Evolutionary conservation across 2,329 filamentous ascomycete species (phyloP), one percentile per base, ranked within the genome.

Genomic region (Fusarium sp.): DNA sequence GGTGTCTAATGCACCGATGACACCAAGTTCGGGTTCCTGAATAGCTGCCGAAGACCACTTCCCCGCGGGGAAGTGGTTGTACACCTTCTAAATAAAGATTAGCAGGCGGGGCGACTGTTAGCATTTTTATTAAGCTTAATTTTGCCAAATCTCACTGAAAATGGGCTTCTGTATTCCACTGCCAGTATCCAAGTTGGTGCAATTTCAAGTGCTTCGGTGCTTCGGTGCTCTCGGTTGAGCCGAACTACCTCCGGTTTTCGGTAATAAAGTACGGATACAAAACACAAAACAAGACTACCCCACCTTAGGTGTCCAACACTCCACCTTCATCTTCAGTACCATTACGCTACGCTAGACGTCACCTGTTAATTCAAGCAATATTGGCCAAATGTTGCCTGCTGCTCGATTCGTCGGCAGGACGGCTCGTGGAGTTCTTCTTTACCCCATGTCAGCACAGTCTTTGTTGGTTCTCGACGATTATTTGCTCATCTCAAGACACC

Each of bases 61-160:
- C 58, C 57, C 57, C 58, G 55, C 45, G 55, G 43, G 43, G 43
- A 37, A 52, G 3, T 5, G 6, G 18, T 15, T 29, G 20, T n/a
- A 36, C 29, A 56, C 46, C 53, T 56, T 41, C 53, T 52, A 15
- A 10, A 21, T 52, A 20, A 4, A 43, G 57, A 11, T 29, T 59
- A 60, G 43, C 2, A 14, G 11, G 54, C n/a, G 57, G 57, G 54
- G 20, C 25, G 2, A 1, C 7, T 11, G 4, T 58, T 13, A 5
- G 6, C 14, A 40, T 2, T 21, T 49, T n/a, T 33, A 49, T 41
- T 43, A 59, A 49, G 56, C 56, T 59, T 59, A 59, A 58, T 35
- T 36, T 49, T 58, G 27, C 25, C 25, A 25, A 25, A 25, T 6
- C 10, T 25, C 25, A 25, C 25, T 25, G 7, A 8, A 25, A 9